A percentile compares a stretch with the other conserved stretches of the same genome.
Conservation (phyloP, 2,329 filamentous ascomycete species). For the Byssoonygena ceratinophila region DNA sequence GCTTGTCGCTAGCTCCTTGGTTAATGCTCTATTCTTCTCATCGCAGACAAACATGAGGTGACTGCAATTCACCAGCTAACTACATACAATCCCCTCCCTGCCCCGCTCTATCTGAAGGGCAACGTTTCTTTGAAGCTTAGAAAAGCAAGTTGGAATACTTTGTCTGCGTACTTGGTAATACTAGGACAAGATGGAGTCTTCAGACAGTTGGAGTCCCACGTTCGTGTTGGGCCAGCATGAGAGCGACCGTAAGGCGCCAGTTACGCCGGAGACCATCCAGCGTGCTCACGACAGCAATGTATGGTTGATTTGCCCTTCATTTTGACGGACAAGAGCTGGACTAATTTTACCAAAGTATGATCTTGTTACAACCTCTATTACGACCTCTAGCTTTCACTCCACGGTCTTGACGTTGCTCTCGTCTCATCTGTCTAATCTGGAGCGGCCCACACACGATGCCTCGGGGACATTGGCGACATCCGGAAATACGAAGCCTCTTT, state of each 20-base stretch:
- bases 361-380: slow-evolving; percentile 53
- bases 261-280: slow-evolving; percentile 42
- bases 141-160: not conserved
- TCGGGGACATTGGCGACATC: slow-evolving; percentile 33
- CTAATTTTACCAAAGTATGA: slow-evolving; percentile 45
- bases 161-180: too few relatives aligned
- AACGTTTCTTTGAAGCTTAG: not conserved
- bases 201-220: slow-evolving; percentile 29
- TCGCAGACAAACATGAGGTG: not conserved
- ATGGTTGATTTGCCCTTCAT: slow-evolving; percentile 17
- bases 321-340: slow-evolving; percentile 12
- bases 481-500: slow-evolving; percentile 32
- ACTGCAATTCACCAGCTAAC: not conserved
- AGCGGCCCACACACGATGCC: slow-evolving; percentile 27
- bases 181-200: slow-evolving; percentile 12
- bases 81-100: not conserved
- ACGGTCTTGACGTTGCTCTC: slow-evolving; percentile 46
- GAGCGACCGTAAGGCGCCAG: slow-evolving; percentile 40
- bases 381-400: slow-evolving; percentile 50
- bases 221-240: slow-evolving; percentile 56
- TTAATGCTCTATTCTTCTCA: not conserved
- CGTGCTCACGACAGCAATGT: slow-evolving; percentile 49
- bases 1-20: not conserved
- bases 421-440: slow-evolving; percentile 39
- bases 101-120: not conserved